Conservation (phyloP, 495 filamentous ascomycete genomes). For the Penicillium waksmanii region DNA sequence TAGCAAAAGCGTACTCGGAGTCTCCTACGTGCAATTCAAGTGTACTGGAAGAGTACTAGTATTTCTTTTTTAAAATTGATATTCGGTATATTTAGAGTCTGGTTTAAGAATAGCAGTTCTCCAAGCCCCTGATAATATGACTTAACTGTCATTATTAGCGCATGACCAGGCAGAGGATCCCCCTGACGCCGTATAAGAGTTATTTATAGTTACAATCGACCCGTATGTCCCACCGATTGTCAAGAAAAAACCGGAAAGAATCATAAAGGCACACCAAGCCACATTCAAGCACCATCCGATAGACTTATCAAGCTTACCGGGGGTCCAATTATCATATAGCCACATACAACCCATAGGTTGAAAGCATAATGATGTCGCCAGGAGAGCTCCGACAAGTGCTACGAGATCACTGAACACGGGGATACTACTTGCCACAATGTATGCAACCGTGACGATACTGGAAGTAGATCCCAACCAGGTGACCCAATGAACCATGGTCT, state of each 20-base stretch:
- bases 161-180: conserved; percentile 36
- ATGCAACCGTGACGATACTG: conserved; percentile 60
- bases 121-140: neutral
- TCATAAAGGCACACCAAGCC: conserved; percentile 31
- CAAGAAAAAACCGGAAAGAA: conserved; percentile 45
- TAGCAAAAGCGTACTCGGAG: too few relatives aligned
- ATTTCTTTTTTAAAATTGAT: too few relatives aligned
- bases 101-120: too few relatives aligned
- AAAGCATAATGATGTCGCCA: conserved; percentile 49
- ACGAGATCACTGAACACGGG: conserved; percentile 69
- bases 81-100: too few relatives aligned
- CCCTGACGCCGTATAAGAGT: conserved; percentile 40
- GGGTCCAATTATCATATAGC: conserved; percentile 49
- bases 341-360: conserved; percentile 51
- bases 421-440: conserved; percentile 69
- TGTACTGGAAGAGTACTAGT: too few relatives aligned
- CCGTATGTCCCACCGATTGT: conserved; percentile 62
- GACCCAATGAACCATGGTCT: conserved; percentile 56
- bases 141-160: conserved; percentile 29
- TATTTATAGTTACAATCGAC: conserved; percentile 55
- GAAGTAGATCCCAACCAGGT: conserved; percentile 61
- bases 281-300: conserved; percentile 31
- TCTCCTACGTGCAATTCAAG: too few relatives aligned
- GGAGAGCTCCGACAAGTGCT: conserved; percentile 61
- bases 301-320: conserved; percentile 39